Base-by-base conservation (phyloP, 108 stramenopile genomes). In the Schizochytrium sp. region DNA sequence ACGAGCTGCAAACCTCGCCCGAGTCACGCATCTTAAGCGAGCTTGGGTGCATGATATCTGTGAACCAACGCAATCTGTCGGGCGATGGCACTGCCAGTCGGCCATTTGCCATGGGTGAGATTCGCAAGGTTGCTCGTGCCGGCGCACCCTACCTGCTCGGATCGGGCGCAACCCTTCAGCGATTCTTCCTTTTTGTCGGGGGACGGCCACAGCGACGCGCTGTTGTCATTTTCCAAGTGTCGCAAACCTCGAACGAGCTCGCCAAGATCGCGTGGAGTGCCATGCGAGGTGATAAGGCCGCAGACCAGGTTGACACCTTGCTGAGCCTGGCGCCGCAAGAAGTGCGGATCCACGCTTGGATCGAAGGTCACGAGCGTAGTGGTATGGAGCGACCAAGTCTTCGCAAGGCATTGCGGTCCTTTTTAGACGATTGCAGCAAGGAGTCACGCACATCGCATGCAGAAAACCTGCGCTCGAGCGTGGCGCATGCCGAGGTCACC, bases 1-100 rank as follows among this genome's bases (percentile, higher is more conserved):
- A 96, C 90, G 97, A 97, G 90, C 93, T 94, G 72, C 93, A 95
- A 34, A 93, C 95, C 4, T 97, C 98, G 19, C 91, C 97, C 58
- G 90, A 95, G 88, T 93, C 95, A 72, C 92, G 94, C 21, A 95
- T 95, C 34, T 58, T 98, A 89, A 93, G 93, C 45, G 93, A 96
- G 72, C 90, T 97, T 12, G 98, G 98, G 25, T 96, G 95, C 72
- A 91, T 98, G 55, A 95, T 95, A 16, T 94, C 93, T 23, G 91
- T 93, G 57, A 28, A 51, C 25, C 16, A 23, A 6, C 47, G 76
- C 28, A 14, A 51, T 3, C 53, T 57, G 12, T 6, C 28, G 16
- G 76, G 76, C 25, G 76, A 47, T 23, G 76, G 76, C 12, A 12
- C 48, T 34, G 76, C 76, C 6, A 83, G 23, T 45, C 19, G 28